Percentiles rank a stretch among this genome's conserved stretches.
phyloP scores from a whole-genome alignment of 1,139 yeast species.

The Spathaspora sp. region DNA sequence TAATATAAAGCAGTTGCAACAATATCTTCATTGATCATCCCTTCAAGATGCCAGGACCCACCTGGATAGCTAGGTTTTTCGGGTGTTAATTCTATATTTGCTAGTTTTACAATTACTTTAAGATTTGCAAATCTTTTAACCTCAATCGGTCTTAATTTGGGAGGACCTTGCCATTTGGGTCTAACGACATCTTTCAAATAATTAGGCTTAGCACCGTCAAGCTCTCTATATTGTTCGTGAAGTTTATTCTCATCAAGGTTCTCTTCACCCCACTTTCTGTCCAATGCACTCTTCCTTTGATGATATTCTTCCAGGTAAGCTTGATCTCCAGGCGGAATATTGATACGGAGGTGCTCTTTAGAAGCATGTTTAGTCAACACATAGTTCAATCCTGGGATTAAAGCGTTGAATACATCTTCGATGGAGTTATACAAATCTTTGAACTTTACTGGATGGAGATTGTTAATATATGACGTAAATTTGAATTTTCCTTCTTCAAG shows the following conservation, averaged over 20 bases:
- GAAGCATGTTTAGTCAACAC: slow-evolving; percentile 25
- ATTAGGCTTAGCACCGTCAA: slow-evolving; percentile 10
- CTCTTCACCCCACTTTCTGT: too few relatives aligned
- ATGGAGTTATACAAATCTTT: slow-evolving; percentile 27
- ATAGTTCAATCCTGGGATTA: slow-evolving; percentile 32
- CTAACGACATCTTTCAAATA: slow-evolving; percentile 9
- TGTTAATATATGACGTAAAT: slow-evolving; percentile 38
- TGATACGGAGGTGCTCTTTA: slow-evolving; percentile 17
- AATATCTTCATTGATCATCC: slow-evolving; percentile 35
- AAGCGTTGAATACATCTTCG: slow-evolving; percentile 26
- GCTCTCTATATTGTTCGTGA: too few relatives aligned
- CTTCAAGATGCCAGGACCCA: slow-evolving; percentile 24
- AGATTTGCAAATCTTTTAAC: slow-evolving; percentile 20
- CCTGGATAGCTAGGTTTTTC: slow-evolving; percentile 40
- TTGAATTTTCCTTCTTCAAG: slow-evolving; percentile 15
- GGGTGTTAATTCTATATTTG: slow-evolving; percentile 44
- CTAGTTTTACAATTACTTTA: slow-evolving; percentile 42
- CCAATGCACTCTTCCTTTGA: too few relatives aligned
- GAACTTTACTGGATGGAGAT: slow-evolving; percentile 32
- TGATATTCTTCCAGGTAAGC: slow-evolving; percentile 25
- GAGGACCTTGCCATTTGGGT: slow-evolving; percentile 18
- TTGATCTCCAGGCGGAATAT: slow-evolving; percentile 15
- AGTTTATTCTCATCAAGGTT: too few relatives aligned
- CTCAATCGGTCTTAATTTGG: slow-evolving; percentile 18
- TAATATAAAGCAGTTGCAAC: slow-evolving; percentile 44